These are phyloP conservation scores for Nemania sp. DNA, from an alignment of 2,329 filamentous ascomycete species.

Conservation along the genomic window DNA sequence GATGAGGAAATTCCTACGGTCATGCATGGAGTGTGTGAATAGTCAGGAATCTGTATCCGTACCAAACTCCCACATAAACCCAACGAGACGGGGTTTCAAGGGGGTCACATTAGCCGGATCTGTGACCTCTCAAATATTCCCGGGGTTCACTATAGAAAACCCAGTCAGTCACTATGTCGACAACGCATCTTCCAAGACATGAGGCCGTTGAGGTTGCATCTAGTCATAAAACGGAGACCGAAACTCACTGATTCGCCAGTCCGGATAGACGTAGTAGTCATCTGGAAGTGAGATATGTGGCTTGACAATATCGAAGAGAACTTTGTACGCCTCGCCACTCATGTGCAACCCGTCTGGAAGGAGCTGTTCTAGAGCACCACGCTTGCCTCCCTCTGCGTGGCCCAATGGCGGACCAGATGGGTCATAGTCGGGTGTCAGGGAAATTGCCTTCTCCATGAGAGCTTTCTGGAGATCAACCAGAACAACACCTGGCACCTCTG, in stretches of 20 bases:
- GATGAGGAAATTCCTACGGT: no score
- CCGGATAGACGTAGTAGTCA: slow-evolving; percentile 51
- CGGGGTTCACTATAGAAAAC: slow-evolving; percentile 26
- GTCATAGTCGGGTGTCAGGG: slow-evolving; percentile 61
- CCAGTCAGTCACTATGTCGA: slow-evolving; percentile 10
- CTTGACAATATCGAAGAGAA: slow-evolving; percentile 50
- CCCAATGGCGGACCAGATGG: slow-evolving; percentile 52
- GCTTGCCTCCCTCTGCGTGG: slow-evolving; percentile 53
- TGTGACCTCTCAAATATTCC: slow-evolving; percentile 11
- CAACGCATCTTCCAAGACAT: background rate
- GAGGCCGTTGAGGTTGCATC: background rate
- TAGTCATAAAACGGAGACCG: background rate
- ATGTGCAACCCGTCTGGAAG: slow-evolving; percentile 65
- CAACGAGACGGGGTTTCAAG: background rate
- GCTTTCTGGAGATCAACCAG: slow-evolving; percentile 81
- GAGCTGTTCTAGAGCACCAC: slow-evolving; percentile 56
- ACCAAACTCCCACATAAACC: no score
- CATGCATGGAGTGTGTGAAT: no score
- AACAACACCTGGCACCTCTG: slow-evolving; percentile 66
- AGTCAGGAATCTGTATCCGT: no score
- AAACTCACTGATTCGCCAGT: slow-evolving; percentile 47
- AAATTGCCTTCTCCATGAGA: slow-evolving; percentile 72
- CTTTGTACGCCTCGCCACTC: slow-evolving; percentile 56
- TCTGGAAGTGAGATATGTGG: slow-evolving; percentile 52
- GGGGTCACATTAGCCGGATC: background rate